A percentile compares a stretch with the other conserved stretches of the same genome.
Conservation (phyloP, 371 early-diverging fungal genomes). For the Lichtheimia ramosa region DNA sequence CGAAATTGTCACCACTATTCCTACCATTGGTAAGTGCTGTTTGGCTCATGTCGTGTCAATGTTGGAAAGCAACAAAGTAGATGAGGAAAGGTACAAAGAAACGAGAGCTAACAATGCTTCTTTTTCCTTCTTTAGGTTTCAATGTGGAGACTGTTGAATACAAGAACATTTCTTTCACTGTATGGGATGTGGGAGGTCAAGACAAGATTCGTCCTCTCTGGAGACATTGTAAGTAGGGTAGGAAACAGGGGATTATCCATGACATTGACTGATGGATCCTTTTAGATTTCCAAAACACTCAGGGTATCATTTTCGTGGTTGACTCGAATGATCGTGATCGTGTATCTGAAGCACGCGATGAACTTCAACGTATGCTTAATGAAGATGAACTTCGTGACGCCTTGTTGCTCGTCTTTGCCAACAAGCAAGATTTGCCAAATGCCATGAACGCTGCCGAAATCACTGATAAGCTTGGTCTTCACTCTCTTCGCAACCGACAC, state of each 20-base stretch:
- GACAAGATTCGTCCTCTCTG: slow-evolving; percentile 57
- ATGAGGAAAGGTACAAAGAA: too few relatives aligned
- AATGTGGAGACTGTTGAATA: slow-evolving; percentile 94
- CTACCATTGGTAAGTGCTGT: slow-evolving; percentile 64
- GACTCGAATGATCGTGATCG: slow-evolving; percentile 94
- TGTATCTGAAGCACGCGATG: slow-evolving; percentile 83
- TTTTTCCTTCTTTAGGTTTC: slow-evolving; percentile 59
- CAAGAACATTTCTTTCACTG: slow-evolving; percentile 97
- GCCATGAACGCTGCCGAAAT: slow-evolving; percentile 95
- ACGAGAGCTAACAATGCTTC: not conserved
- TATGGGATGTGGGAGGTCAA: slow-evolving; percentile 94
- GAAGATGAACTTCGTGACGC: slow-evolving; percentile 95
- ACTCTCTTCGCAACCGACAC: slow-evolving; percentile 83
- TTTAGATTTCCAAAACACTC: slow-evolving; percentile 89
- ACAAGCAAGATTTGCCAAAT: slow-evolving; percentile 96
- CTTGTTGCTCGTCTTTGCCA: slow-evolving; percentile 91
- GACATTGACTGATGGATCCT: slow-evolving; percentile 47
- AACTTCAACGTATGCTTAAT: slow-evolving; percentile 84
- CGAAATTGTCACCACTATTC: slow-evolving; percentile 96
- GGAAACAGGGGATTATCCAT: not conserved
- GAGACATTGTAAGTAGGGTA: slow-evolving; percentile 48
- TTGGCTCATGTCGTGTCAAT: not conserved
- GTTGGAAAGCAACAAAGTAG: not conserved
- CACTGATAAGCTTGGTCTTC: slow-evolving; percentile 85
- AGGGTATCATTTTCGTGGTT: slow-evolving; percentile 96